Evolutionary conservation across 2,329 filamentous ascomycete genomes (phyloP).

Genomic region (Cylindrodendrum hubeiense): DNA sequence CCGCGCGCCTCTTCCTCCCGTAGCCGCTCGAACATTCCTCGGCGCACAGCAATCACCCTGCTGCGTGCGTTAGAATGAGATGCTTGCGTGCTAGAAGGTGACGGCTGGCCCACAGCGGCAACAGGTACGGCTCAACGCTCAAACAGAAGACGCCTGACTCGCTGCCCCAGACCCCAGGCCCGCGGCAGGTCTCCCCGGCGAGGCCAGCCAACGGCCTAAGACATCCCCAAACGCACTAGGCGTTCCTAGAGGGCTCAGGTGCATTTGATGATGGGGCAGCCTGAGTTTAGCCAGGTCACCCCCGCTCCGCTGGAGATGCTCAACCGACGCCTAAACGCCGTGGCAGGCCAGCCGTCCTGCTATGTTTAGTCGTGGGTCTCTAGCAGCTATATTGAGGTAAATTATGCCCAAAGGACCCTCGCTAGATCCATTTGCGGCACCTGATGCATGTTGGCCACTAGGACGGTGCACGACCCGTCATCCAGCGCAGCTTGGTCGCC

Average conservation of each 20-base stretch:
- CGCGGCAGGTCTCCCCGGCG: background rate
- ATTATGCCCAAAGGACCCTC: too few relatives aligned
- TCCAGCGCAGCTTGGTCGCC: background rate
- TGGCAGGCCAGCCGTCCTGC: too few relatives aligned
- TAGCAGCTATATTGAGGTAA: too few relatives aligned
- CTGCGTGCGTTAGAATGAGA: too few relatives aligned
- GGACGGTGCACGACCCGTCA: background rate
- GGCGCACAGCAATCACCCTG: too few relatives aligned
- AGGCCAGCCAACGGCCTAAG: background rate
- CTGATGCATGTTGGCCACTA: too few relatives aligned
- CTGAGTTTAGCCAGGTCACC: background rate
- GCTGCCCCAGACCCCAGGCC: background rate
- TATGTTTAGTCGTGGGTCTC: too few relatives aligned
- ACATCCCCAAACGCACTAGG: background rate
- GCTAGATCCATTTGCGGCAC: too few relatives aligned
- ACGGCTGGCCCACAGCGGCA: background rate
- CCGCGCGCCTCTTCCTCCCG: background rate
- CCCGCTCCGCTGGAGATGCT: background rate
- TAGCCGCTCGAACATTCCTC: background rate
- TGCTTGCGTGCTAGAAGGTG: too few relatives aligned
- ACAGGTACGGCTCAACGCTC: background rate
- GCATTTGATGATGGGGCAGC: background rate
- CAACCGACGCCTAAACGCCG: too few relatives aligned
- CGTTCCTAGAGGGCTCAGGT: background rate
- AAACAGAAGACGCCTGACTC: background rate